Evolutionary conservation across 2,329 filamentous ascomycete species (phyloP), one percentile per base, ranked within the genome.

Genomic region (Tolypocladium tundrense): DNA sequence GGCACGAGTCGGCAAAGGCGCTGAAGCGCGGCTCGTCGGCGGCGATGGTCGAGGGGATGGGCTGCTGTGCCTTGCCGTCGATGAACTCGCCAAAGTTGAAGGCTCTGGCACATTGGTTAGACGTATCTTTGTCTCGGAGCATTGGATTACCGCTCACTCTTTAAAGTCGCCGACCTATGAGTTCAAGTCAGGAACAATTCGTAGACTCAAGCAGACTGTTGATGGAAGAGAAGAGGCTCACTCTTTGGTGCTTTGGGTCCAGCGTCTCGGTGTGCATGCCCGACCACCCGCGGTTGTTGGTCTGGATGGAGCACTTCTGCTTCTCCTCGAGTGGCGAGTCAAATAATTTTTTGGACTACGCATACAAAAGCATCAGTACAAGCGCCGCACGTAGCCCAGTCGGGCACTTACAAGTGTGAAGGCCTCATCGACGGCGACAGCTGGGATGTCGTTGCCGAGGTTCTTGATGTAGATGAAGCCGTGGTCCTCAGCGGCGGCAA

Each of bases 401-500:
- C 14, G 16, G 45, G 8, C 9, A 65, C 73, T 64, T 77, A 94
- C 91, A 68, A 96, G 72, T 16, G 80, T 75, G 75, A 97, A 97
- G 10, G 88, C 86, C 51, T 78, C 75, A 11, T 88, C 79, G 45
- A 97, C 84, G 56, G 86, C 81, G 35, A 80, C 73, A 0, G 79
- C 73, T 0, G 87, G 77, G 53, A 97, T 90, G 60, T 88, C 84
- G 14, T 79, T 77, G 50, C 86, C 87, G 27, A 84, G 80, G 67
- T 90, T 92, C 68, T 85, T 87, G 66, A 97, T 85, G 70, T 94
- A 97, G 60, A 97, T 83, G 72, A 97, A 97, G 60, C 93, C 93
- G 73, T 91, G 88, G 57, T 87, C 85, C 42, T 85, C 83, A 2
- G 91, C 92, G 1, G 93, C 93, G 60, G 88, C 82, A 48, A 97